Evolutionary conservation across 2,329 filamentous ascomycete genomes (phyloP).

Genomic region (Fusarium sp.): DNA sequence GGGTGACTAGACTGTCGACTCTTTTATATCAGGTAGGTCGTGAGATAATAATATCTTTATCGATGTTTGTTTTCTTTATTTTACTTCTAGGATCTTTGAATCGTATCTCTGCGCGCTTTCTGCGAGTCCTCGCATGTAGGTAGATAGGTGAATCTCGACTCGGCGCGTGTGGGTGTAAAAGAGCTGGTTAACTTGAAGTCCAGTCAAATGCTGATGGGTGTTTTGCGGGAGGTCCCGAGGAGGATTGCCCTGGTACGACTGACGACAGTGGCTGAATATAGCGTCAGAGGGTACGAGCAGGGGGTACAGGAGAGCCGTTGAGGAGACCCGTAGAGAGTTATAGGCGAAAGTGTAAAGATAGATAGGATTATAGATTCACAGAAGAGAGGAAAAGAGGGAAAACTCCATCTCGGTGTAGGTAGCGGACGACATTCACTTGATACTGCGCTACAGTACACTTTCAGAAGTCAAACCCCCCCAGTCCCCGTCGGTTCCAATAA

Average conservation of each 20-base stretch:
- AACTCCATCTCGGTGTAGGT: background rate
- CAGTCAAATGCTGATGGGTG: conserved; percentile 17
- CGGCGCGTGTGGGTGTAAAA: conserved; percentile 16
- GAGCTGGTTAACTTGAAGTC: background rate
- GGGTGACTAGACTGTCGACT: background rate
- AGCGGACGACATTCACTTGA: conserved; percentile 3
- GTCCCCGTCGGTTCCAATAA: conserved; percentile 7
- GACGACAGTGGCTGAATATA: conserved; percentile 47
- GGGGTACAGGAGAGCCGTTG: conserved; percentile 15
- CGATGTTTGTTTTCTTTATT: background rate
- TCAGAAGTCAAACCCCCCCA: conserved; percentile 1
- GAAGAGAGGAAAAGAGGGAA: background rate
- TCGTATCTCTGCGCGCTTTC: background rate
- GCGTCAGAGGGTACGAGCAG: conserved; percentile 35
- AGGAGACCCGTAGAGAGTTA: background rate
- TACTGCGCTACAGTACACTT: background rate
- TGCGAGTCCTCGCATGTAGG: background rate
- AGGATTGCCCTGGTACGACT: conserved; percentile 42
- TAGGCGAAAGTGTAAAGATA: background rate
- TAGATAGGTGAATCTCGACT: conserved; percentile 1
- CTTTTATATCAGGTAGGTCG: background rate
- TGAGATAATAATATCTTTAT: background rate
- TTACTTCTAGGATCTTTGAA: background rate
- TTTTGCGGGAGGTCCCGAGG: conserved; percentile 46
- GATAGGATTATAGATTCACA: background rate